Evolutionary conservation across 169 alveolate species (phyloP).

Genomic region (Eimeria acervulina): DNA sequence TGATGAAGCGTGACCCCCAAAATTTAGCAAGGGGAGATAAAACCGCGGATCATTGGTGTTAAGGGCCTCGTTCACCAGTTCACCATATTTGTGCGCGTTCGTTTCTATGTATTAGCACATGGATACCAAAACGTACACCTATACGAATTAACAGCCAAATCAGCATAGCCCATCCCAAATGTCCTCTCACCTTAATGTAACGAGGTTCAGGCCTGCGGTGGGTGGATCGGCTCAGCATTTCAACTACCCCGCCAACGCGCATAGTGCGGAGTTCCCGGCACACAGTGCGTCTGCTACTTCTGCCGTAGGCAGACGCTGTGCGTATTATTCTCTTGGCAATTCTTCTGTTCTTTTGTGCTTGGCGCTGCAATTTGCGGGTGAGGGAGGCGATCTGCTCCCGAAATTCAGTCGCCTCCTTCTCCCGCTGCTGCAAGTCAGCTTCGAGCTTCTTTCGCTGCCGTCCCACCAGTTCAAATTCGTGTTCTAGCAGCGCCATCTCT

Average conservation of each 20-base stretch:
- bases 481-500: slow-evolving; percentile 8
- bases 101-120: neutral
- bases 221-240: slow-evolving; percentile 16
- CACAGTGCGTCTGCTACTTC: neutral
- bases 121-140: neutral
- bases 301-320: slow-evolving; percentile 16
- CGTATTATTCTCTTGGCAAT: neutral
- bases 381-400: slow-evolving; percentile 13
- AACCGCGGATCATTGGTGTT: neutral
- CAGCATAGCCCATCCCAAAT: neutral
- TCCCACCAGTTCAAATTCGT: slow-evolving; percentile 2
- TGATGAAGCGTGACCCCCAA: neutral
- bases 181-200: slow-evolving; percentile 41
- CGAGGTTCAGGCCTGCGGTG: slow-evolving; percentile 52
- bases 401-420: slow-evolving; percentile 4
- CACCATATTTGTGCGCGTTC: neutral
- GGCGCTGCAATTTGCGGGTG: slow-evolving; percentile 5
- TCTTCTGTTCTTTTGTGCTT: neutral
- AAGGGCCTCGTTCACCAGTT: neutral
- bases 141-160: neutral
- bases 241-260: slow-evolving; percentile 41
- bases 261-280: slow-evolving; percentile 46
- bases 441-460: neutral
- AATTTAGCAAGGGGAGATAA: neutral
- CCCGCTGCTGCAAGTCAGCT: neutral